Evolutionary conservation across 2,329 filamentous ascomycete genomes (phyloP).

Genomic region (Calonectria multiphialidica): DNA sequence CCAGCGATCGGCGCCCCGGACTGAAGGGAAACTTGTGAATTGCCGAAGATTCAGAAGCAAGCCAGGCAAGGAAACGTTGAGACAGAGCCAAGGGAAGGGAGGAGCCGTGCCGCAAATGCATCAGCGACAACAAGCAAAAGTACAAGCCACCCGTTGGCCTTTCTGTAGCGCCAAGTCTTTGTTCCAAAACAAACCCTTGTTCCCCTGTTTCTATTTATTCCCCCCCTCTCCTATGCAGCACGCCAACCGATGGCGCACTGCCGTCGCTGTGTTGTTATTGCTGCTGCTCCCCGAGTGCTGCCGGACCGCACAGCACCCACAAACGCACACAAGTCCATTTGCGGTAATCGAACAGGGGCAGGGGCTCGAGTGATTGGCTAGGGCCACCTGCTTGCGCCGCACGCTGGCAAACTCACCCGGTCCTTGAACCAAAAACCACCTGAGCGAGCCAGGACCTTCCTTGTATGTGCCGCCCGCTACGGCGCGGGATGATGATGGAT

Average conservation of each 20-base stretch:
- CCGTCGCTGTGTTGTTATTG: background rate
- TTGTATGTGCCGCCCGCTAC: background rate
- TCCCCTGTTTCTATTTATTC: conserved; percentile 1
- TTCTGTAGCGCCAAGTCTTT: background rate
- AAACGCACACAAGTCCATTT: conserved; percentile 16
- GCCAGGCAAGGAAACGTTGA: background rate
- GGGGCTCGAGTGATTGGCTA: conserved; percentile 21
- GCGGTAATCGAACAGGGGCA: conserved; percentile 16
- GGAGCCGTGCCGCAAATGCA: background rate
- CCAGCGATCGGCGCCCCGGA: background rate
- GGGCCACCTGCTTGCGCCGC: background rate
- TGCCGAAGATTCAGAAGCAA: background rate
- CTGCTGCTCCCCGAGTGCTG: background rate
- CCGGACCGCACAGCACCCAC: background rate
- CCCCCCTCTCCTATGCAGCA: background rate
- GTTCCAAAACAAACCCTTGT: conserved; percentile 13
- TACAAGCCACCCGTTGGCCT: background rate
- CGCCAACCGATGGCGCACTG: background rate
- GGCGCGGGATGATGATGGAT: conserved; percentile 7
- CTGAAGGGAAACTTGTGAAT: background rate
- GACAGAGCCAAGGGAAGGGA: conserved; percentile 12
- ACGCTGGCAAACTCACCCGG: background rate
- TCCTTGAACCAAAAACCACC: conserved; percentile 9
- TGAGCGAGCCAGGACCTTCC: conserved; percentile 12
- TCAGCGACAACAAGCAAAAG: background rate